Percentiles rank a stretch among this genome's conserved stretches.
phyloP scores from a whole-genome alignment of 768 basidiomycete species.

The Kwoniella europaea region DNA sequence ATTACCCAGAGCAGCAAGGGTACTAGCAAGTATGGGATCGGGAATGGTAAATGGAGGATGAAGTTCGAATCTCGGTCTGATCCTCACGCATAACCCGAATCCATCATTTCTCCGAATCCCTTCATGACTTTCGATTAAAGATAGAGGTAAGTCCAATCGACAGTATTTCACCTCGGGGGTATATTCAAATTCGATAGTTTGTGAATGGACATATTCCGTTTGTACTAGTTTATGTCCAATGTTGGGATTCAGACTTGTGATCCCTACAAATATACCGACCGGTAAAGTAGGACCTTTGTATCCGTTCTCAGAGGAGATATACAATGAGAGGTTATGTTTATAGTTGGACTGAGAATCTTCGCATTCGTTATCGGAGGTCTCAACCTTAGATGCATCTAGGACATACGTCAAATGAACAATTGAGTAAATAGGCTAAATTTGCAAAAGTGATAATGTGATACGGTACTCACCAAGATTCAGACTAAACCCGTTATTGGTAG shows the following conservation, averaged over 20 bases:
- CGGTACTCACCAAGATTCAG: slow-evolving; percentile 67
- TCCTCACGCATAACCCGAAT: too few species aligned
- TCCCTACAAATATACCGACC: slow-evolving; percentile 73
- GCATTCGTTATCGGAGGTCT: too few species aligned
- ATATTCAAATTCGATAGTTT: slow-evolving; percentile 75
- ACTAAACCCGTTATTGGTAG: slow-evolving; percentile 74
- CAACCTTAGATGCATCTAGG: too few species aligned
- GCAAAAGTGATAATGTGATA: too few species aligned
- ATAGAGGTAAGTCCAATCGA: slow-evolving; percentile 70
- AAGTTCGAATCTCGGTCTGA: too few species aligned
- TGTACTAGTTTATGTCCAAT: slow-evolving; percentile 69
- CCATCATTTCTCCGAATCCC: slow-evolving; percentile 66
- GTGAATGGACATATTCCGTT: slow-evolving; percentile 75
- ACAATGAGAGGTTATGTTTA: slow-evolving; percentile 63
- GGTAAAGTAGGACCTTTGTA: slow-evolving; percentile 65
- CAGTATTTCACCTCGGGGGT: slow-evolving; percentile 73
- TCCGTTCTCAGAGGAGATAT: slow-evolving; percentile 69
- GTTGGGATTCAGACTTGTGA: slow-evolving; percentile 69
- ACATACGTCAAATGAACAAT: too few species aligned
- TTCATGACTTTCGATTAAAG: slow-evolving; percentile 66
- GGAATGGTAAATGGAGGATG: too few species aligned
- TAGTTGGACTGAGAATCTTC: too few species aligned
- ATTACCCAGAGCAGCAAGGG: too few species aligned
- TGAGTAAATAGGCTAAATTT: too few species aligned
- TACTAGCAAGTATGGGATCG: too few species aligned